A percentile compares a stretch with the other conserved stretches of the same genome.
Conservation (phyloP, 2,329 filamentous ascomycete genomes). For the Aspergillus ibericus region DNA sequence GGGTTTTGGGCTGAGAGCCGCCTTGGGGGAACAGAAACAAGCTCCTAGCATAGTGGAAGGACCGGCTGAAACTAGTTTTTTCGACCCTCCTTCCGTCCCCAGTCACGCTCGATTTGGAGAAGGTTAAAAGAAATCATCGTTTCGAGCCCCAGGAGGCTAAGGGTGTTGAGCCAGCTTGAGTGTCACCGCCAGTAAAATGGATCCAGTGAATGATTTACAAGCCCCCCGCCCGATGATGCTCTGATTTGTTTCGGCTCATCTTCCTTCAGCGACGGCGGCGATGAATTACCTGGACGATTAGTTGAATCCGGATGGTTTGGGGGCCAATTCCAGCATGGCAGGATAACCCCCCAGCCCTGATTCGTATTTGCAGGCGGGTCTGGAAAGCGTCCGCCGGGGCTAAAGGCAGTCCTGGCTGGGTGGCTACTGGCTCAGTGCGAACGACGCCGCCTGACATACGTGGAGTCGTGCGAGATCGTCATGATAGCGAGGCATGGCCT, state of each 20-base stretch:
- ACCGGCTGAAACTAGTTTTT: slow-evolving; percentile 12
- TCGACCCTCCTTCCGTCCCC: slow-evolving; percentile 1
- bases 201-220: background rate
- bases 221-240: slow-evolving; percentile 1
- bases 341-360: slow-evolving; percentile 8
- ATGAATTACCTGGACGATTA: background rate
- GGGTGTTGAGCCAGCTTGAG: background rate
- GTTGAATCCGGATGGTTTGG: slow-evolving; percentile 13
- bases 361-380: slow-evolving; percentile 12
- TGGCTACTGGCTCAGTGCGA: background rate
- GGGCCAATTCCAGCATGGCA: slow-evolving; percentile 13
- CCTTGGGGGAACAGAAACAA: slow-evolving; percentile 6
- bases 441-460: slow-evolving; percentile 12
- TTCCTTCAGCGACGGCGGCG: background rate
- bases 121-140: slow-evolving; percentile 5
- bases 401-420: background rate
- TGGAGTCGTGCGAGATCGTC: slow-evolving; percentile 22
- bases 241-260: background rate
- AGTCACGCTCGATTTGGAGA: background rate
- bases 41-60: slow-evolving; percentile 12
- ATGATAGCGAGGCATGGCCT: slow-evolving; percentile 14
- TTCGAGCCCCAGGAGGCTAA: slow-evolving; percentile 22
- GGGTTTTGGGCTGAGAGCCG: slow-evolving; percentile 3
- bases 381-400: background rate
- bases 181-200: slow-evolving; percentile 1